phyloP scores from a whole-genome alignment of 768 basidiomycete genomes.

The Boletus subcaerulescens region DNA sequence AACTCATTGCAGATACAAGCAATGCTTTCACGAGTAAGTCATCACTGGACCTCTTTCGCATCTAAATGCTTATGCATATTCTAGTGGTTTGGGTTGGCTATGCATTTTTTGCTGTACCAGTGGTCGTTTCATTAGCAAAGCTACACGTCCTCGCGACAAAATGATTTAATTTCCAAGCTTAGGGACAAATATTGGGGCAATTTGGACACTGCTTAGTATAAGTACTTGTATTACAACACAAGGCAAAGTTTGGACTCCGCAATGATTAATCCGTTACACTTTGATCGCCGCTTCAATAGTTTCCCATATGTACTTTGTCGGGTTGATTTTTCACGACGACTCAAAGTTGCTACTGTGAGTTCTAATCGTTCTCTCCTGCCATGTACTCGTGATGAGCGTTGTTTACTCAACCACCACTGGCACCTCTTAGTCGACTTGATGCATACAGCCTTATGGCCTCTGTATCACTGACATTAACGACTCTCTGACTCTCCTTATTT shows the following conservation, averaged over 20 bases:
- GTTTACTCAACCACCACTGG: conserved; percentile 68
- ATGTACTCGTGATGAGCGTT: conserved; percentile 71
- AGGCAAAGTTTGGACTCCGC: too few relatives aligned
- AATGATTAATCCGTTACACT: too few relatives aligned
- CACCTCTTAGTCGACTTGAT: conserved; percentile 91
- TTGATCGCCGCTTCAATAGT: conserved; percentile 1
- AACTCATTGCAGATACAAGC: conserved; percentile 58
- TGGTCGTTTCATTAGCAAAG: conserved; percentile 67
- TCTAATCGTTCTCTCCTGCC: background rate
- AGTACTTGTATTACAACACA: too few relatives aligned
- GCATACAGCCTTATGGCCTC: conserved; percentile 35
- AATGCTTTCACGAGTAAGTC: conserved; percentile 75
- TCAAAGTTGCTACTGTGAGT: conserved; percentile 15
- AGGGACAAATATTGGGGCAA: background rate
- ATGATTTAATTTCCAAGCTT: conserved; percentile 24
- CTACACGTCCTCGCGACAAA: conserved; percentile 54
- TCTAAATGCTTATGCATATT: background rate
- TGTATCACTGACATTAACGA: conserved; percentile 79
- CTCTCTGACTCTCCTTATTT: conserved; percentile 40
- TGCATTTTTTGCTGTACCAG: conserved; percentile 67
- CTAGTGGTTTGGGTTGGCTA: conserved; percentile 80
- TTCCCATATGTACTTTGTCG: background rate
- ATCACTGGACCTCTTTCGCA: background rate
- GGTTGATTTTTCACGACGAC: too few relatives aligned
- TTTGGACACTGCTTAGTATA: background rate